These are phyloP conservation scores for Mallotus japonicus DNA, from an alignment of 441 rosid species.

Conservation along the genomic window DNA sequence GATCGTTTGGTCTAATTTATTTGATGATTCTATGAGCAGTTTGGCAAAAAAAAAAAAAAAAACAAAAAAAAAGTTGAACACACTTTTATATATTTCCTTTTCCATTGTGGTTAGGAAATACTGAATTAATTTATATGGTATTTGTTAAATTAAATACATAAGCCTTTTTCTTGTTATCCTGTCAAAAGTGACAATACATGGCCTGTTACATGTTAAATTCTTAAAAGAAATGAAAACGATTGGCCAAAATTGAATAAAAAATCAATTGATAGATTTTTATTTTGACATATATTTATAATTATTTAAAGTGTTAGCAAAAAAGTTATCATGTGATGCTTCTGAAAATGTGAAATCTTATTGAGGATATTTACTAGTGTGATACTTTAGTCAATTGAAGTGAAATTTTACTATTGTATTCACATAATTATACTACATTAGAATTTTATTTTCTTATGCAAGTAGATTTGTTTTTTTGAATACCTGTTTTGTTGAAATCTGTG, in stretches of 20 bases:
- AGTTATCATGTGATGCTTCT: neutral
- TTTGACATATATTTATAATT: neutral
- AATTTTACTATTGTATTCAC: neutral
- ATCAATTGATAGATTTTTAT: neutral
- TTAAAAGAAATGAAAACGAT: neutral
- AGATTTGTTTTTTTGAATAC: neutral
- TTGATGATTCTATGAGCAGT: neutral
- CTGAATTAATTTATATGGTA: too few relatives aligned
- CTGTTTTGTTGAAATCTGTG: conserved; percentile 14
- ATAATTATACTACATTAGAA: neutral
- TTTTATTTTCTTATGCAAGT: neutral
- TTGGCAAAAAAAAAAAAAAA: neutral
- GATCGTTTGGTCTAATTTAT: neutral
- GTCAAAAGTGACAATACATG: neutral
- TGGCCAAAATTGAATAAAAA: neutral
- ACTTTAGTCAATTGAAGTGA: neutral
- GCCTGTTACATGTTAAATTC: neutral
- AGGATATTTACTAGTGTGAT: neutral
- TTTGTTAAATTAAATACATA: too few relatives aligned
- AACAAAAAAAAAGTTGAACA: neutral
- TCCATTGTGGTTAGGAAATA: neutral
- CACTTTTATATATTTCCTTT: too few relatives aligned
- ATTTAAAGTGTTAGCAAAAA: neutral
- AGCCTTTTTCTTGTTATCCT: too few relatives aligned
- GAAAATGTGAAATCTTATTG: neutral